These are phyloP conservation scores for Metarhizium album DNA, from an alignment of 2,329 filamentous ascomycete species.

Conservation along the genomic window DNA sequence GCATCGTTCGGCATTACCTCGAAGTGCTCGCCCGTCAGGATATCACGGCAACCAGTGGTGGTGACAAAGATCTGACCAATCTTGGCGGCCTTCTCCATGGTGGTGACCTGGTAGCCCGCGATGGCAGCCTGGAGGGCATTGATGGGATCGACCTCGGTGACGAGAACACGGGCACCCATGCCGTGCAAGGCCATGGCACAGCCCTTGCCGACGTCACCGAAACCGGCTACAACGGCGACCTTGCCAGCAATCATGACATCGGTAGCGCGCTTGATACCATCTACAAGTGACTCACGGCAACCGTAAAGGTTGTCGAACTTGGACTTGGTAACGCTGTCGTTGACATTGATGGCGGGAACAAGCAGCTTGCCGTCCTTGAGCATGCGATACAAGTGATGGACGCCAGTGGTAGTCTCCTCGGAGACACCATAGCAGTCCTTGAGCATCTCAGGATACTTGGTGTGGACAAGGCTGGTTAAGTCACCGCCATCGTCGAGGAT, in stretches of 20 bases:
- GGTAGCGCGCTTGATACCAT: conserved; percentile 99
- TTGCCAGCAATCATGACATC: conserved; percentile 99
- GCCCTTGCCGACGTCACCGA: conserved; percentile 98
- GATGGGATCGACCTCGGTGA: conserved; percentile 98
- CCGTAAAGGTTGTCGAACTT: conserved; percentile 99
- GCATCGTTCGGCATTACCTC: conserved; percentile 93
- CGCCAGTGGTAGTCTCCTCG: conserved; percentile 98
- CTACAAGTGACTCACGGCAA: conserved; percentile 95
- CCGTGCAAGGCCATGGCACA: conserved; percentile 90
- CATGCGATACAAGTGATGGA: conserved; percentile 99
- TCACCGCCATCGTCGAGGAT: conserved; percentile 99
- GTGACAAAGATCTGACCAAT: conserved; percentile 97
- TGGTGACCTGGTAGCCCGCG: conserved; percentile 90
- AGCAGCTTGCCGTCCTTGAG: conserved; percentile 83
- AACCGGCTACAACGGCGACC: conserved; percentile 94
- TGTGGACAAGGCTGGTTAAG: conserved; percentile 89
- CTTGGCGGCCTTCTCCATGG: conserved; percentile 92
- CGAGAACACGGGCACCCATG: conserved; percentile 93
- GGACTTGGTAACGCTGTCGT: conserved; percentile 99
- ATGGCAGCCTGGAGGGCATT: conserved; percentile 98
- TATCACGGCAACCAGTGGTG: conserved; percentile 98
- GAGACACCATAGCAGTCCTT: conserved; percentile 97
- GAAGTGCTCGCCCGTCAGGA: conserved; percentile 86
- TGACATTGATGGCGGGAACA: conserved; percentile 96
- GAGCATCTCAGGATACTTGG: conserved; percentile 97